Evolutionary conservation across 495 filamentous ascomycete genomes (phyloP).

Genomic region (Tuber melanosporum): DNA sequence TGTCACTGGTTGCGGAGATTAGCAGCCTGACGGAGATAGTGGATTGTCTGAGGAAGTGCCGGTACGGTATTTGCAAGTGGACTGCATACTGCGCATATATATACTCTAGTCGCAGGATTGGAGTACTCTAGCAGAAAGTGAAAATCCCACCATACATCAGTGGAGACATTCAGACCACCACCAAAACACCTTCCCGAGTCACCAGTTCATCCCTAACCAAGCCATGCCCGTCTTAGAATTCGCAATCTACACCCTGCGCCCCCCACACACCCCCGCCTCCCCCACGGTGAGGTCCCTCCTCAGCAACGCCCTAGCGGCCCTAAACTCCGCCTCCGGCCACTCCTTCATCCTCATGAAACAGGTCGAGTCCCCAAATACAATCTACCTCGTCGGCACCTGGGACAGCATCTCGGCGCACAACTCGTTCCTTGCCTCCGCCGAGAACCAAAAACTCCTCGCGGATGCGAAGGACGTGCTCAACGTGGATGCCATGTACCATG

Average conservation of each 20-base stretch:
- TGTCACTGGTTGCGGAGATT: no score
- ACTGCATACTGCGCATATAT: no score
- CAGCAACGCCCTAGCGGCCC: conserved; percentile 13
- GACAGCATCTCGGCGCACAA: conserved; percentile 17
- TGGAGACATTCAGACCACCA: background rate
- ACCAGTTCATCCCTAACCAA: background rate
- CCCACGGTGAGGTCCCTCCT: conserved; percentile 15
- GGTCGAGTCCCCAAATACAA: conserved; percentile 13
- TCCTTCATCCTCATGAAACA: conserved; percentile 16
- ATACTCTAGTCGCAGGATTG: no score
- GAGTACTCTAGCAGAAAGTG: no score
- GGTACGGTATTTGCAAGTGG: no score
- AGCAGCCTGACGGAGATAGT: no score
- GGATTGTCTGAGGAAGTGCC: no score
- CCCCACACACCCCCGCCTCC: conserved; percentile 15
- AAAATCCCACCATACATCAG: background rate
- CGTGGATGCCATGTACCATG: conserved; percentile 17
- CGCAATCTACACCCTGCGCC: conserved; percentile 20
- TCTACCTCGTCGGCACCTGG: conserved; percentile 27
- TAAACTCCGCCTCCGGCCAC: conserved; percentile 16
- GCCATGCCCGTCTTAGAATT: conserved; percentile 24
- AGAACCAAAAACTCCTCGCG: conserved; percentile 20
- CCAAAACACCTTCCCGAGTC: background rate
- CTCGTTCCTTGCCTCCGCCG: conserved; percentile 12
- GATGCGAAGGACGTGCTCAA: conserved; percentile 7